Percentiles rank a stretch among this genome's conserved stretches.
These are phyloP conservation scores for Niebla homalea DNA, from an alignment of 495 filamentous ascomycete genomes.

Conservation along the genomic window DNA sequence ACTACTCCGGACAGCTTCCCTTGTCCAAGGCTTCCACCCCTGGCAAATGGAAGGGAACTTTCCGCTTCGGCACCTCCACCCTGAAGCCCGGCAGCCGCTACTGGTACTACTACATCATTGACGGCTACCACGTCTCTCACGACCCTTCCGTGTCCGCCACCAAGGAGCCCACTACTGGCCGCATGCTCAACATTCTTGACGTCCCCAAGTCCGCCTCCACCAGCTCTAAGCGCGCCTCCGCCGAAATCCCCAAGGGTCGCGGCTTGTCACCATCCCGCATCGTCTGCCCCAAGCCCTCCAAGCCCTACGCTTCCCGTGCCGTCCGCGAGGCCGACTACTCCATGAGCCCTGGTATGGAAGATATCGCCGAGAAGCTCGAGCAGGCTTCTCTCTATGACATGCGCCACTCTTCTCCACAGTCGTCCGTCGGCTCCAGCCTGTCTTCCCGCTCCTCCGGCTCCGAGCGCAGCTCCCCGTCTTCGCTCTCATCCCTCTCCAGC, in stretches of 20 bases:
- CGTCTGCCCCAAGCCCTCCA: conserved; percentile 74
- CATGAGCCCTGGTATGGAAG: conserved; percentile 49
- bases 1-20: conserved; percentile 84
- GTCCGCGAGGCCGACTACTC: conserved; percentile 69
- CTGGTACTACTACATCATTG: conserved; percentile 99
- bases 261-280: conserved; percentile 81
- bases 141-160: conserved; percentile 83
- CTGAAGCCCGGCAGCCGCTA: conserved; percentile 78
- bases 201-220: conserved; percentile 34
- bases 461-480: conserved; percentile 49
- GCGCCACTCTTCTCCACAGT: conserved; percentile 51
- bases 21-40: conserved; percentile 72
- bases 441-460: conserved; percentile 60
- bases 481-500: conserved; percentile 44
- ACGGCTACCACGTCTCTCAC: conserved; percentile 96
- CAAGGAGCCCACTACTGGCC: conserved; percentile 92
- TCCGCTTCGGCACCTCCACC: conserved; percentile 79
- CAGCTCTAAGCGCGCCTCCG: conserved; percentile 13
- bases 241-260: conserved; percentile 70
- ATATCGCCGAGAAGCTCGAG: conserved; percentile 61
- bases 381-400: conserved; percentile 52
- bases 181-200: conserved; percentile 73
- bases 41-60: conserved; percentile 86
- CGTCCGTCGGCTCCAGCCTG: conserved; percentile 59
- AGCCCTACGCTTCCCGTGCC: conserved; percentile 70